Percentiles rank a stretch among this genome's conserved stretches.
Conservation (phyloP, 768 basidiomycete genomes). For the Suillus subluteus region DNA sequence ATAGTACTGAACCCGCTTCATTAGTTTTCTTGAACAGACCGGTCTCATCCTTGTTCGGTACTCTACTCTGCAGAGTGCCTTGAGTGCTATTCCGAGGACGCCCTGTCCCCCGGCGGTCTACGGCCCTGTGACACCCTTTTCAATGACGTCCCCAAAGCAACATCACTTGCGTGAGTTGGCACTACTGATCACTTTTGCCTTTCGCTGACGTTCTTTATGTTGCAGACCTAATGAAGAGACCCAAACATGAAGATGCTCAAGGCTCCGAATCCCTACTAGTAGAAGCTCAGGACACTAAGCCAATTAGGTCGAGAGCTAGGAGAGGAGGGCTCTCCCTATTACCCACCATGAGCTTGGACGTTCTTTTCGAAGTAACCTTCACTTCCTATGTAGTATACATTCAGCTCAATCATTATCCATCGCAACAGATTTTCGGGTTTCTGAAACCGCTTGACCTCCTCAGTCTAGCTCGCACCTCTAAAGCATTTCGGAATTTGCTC, state of each 20-base stretch:
- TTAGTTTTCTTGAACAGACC: not conserved
- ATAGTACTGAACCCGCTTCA: not conserved
- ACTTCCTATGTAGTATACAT: not conserved
- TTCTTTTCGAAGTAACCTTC: slow-evolving; percentile 30
- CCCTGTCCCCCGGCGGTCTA: slow-evolving; percentile 10
- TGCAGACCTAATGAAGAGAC: slow-evolving; percentile 8
- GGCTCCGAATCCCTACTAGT: not conserved
- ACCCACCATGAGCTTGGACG: slow-evolving; percentile 37
- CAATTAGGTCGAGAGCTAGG: not conserved
- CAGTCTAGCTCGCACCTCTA: slow-evolving; percentile 47
- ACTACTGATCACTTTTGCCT: not conserved
- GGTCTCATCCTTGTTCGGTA: not conserved
- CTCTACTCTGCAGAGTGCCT: not conserved
- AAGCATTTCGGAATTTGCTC: slow-evolving; percentile 43
- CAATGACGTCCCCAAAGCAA: slow-evolving; percentile 2
- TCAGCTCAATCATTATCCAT: not conserved
- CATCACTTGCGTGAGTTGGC: slow-evolving; percentile 6
- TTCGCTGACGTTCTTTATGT: not conserved
- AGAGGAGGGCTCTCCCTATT: slow-evolving; percentile 29
- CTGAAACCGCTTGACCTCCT: slow-evolving; percentile 51
- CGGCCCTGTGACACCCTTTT: slow-evolving; percentile 7
- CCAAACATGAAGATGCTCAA: not conserved
- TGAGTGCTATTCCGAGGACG: slow-evolving; percentile 4
- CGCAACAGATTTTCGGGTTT: slow-evolving; percentile 45
- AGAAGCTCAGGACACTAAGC: slow-evolving; percentile 1